Base-by-base conservation (phyloP, 2,329 filamentous ascomycete genomes). In the Chaetomium olivaceum region DNA sequence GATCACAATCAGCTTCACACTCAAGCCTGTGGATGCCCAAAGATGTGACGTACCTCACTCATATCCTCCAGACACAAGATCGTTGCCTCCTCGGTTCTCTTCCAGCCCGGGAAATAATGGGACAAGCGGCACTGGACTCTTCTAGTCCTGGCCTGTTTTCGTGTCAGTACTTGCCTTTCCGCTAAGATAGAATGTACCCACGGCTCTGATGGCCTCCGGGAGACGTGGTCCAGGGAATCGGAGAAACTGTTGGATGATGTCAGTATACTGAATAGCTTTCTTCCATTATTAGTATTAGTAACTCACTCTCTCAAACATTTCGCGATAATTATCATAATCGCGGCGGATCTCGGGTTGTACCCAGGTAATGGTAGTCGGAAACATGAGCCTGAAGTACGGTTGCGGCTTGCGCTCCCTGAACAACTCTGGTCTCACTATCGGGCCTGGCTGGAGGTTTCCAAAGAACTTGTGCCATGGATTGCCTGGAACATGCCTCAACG, bases 381-480 rank as follows among this genome's bases (percentile, higher is more conserved):
- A 27, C 11, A 50, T 25, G 11, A 62, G 9, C 4, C 27, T 43
- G 39, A 68, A 64, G 25, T 19, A 58, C 14, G 54, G 36, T 14
- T 27, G 48, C 19, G 25, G 36, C 25, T 56, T 48, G 14, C 36
- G 61, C 50, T 62, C 46, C 27, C 50, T 61, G 51, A 68, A 68
- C 19, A 68, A 43, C 7, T 14, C 55, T 3, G 59, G 62, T 6
- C 29, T 51, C 14, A 21, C 11, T 27, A 52, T 36, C 16, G 50
- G 58, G 4, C 33, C 59, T 9, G 51, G 56, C 11, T 52, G 27
- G 25, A 66, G 5, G 46, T 67, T 64, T 21, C 66, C 68, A 58
- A 69, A 64, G 56, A 68, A 69, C 25, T 69, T 69, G 63, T 69
- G 66, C 68, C 68, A 69, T 1, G 46, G 63, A 33, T 58, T 69